Evolutionary conservation across 2,329 filamentous ascomycete genomes (phyloP), one percentile per base, ranked within the genome.

Genomic region (Fusarium sp.): DNA sequence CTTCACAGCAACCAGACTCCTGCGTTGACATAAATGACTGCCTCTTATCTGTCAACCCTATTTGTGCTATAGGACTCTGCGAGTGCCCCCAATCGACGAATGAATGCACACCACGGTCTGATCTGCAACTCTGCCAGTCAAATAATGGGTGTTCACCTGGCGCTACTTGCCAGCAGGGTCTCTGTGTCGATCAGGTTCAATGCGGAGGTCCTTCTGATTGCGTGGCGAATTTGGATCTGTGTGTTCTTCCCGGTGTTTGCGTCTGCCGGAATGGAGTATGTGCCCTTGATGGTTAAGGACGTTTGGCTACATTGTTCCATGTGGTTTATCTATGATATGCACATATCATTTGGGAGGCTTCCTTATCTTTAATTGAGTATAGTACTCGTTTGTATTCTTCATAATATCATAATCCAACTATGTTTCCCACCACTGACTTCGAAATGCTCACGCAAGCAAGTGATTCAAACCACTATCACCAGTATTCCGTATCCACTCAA

Each of bases 241-340:
- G 51, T 14, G 26, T 22, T 15, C 3, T 24, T 5, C n/a, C 20
- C 6, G 38, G 22, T 1, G 22, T 24, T 22, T 57, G 49, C 9
- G 4, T 13, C 7, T 57, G 38, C 13, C 38, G 2, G 1, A 56
- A 44, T n/a, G 49, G 49, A 7, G 5, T 31, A 1, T 62, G 48
- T 28, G n/a, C 15, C n/a, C 31, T 58, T 10, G 6, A 13, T 13
- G 14, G 15, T 42, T 47, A 28, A 36, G 5, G 7, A 6, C 17
- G 20, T 13, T 18, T 18, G 20, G 9, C 10, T 7, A 13, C 8
- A n/a, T 17, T 41, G 24, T n/a, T 55, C 14, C 13, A 7, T 28
- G 6, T 4, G 0, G 7, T n/a, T 17, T 18, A 9, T 1, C 11
- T 9, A 18, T 28, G 11, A 3, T 1, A 10, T 5, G 7, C 3